These are phyloP conservation scores for Beauveria medogensis DNA, from an alignment of 2,329 filamentous ascomycete genomes.

Conservation along the genomic window DNA sequence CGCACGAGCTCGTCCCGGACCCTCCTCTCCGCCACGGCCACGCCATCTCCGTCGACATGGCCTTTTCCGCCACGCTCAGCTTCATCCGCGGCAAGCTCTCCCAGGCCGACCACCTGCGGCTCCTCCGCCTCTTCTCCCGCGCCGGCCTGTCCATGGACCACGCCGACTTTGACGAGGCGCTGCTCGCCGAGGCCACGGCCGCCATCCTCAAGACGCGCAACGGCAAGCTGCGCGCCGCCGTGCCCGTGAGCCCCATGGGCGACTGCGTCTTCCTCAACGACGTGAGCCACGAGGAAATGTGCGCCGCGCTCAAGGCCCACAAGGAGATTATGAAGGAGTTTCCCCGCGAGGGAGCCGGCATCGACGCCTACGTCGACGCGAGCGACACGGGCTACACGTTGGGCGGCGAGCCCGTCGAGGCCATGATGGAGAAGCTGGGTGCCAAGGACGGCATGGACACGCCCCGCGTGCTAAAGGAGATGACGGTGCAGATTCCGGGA, in stretches of 20 bases:
- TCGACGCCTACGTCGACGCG: conserved; percentile 62
- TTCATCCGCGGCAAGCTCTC: conserved; percentile 53
- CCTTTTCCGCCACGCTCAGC: conserved; percentile 62
- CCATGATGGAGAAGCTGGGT: not conserved
- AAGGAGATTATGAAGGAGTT: conserved; percentile 56
- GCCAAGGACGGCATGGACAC: not conserved
- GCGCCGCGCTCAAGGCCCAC: conserved; percentile 50
- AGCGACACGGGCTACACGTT: conserved; percentile 55
- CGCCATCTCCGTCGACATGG: conserved; percentile 70
- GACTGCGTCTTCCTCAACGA: conserved; percentile 63
- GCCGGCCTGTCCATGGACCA: conserved; percentile 67
- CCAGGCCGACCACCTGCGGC: conserved; percentile 50
- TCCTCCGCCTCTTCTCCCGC: conserved; percentile 61
- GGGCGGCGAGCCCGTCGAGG: conserved; percentile 20
- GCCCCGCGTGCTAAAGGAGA: not conserved
- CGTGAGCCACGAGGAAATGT: conserved; percentile 53
- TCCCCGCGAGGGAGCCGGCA: conserved; percentile 54
- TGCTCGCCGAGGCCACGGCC: conserved; percentile 57
- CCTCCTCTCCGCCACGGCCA: conserved; percentile 64
- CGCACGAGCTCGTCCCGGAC: conserved; percentile 62
- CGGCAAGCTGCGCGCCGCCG: conserved; percentile 58
- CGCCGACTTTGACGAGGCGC: conserved; percentile 54
- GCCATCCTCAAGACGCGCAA: conserved; percentile 67
- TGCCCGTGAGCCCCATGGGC: conserved; percentile 56
- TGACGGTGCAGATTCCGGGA: not conserved